Conservation (phyloP, 179 eudicot genomes). For the Silene noctiflora region DNA sequence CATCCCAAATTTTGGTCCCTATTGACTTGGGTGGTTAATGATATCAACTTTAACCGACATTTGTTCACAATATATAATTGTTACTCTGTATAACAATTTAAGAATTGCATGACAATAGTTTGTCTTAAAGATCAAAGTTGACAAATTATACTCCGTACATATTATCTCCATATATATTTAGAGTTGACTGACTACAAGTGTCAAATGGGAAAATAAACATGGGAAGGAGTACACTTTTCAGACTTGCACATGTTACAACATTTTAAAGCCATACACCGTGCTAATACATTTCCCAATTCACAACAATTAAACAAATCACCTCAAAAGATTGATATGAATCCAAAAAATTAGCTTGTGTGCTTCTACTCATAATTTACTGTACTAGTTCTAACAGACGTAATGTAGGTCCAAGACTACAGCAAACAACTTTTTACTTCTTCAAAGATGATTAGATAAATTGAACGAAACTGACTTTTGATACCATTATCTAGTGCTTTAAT, state of each 20-base stretch:
- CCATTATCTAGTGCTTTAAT: not conserved
- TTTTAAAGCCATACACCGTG: not conserved
- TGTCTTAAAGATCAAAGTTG: not conserved
- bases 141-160: not conserved
- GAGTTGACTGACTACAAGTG: not conserved
- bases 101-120: not conserved
- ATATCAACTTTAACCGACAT: not conserved
- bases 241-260: not conserved
- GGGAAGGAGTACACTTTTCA: not conserved
- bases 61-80: not conserved
- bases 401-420: not conserved
- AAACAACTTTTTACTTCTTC: not conserved
- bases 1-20: not conserved
- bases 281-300: not conserved
- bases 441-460: not conserved
- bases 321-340: not conserved
- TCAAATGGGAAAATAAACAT: not conserved
- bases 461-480: conserved; percentile 1
- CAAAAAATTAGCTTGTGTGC: not conserved
- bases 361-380: not conserved
- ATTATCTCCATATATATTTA: not conserved
- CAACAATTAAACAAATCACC: not conserved
- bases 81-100: not conserved
- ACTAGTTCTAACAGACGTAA: not conserved
- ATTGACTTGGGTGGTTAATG: not conserved